These are phyloP conservation scores for Calonectria pteridis DNA, from an alignment of 2,329 filamentous ascomycete genomes.

Conservation along the genomic window DNA sequence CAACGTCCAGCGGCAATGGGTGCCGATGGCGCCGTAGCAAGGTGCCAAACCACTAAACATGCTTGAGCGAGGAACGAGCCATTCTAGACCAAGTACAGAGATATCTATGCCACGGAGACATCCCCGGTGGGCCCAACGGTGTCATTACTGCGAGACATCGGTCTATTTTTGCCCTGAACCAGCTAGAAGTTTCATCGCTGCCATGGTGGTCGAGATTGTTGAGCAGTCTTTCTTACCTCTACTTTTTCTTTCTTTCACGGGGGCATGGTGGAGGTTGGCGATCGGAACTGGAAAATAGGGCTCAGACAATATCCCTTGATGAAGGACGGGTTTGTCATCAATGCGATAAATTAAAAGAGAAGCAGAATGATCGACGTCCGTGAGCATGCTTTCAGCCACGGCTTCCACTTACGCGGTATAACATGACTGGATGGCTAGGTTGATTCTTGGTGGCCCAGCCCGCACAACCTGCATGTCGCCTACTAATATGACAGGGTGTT, in stretches of 20 bases:
- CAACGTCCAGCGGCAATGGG: background rate
- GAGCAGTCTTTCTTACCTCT: background rate
- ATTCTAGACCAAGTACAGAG: background rate
- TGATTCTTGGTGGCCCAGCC: conserved; percentile 6
- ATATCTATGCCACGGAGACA: background rate
- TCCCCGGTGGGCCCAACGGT: background rate
- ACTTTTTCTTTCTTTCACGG: background rate
- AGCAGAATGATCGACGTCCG: background rate
- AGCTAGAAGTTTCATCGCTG: background rate
- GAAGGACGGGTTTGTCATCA: background rate
- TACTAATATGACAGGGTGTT: background rate
- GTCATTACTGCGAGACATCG: background rate
- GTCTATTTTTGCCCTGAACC: no score
- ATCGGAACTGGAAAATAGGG: background rate
- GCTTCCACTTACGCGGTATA: background rate
- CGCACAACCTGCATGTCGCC: background rate
- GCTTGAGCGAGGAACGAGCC: background rate
- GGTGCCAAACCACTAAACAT: background rate
- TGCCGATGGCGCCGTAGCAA: background rate
- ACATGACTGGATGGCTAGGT: background rate
- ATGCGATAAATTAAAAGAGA: background rate
- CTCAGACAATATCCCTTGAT: background rate
- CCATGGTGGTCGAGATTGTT: background rate
- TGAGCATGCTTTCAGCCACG: background rate
- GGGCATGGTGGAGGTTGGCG: no score